Base-by-base conservation (phyloP, 768 basidiomycete genomes). In the Boletus sp. region DNA sequence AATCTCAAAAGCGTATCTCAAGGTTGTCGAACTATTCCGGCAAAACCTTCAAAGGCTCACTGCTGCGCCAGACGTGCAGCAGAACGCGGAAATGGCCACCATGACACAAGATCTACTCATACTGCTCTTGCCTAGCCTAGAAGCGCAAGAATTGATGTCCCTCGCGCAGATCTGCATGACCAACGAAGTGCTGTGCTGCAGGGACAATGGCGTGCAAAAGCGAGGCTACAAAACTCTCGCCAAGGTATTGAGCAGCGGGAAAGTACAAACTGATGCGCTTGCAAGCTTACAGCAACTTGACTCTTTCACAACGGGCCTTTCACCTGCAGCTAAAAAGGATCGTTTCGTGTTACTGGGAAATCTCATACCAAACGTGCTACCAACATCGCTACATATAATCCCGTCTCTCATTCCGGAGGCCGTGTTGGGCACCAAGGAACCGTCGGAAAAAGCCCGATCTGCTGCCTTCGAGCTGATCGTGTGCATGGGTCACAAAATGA, bases 371-470 rank as follows among this genome's bases (percentile, higher is more conserved):
- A 70, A 72, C 23, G 79, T 98, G 32, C 85, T 91, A 0, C 70
- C 85, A 1, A 80, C 83, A 6, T 79, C 84, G 19, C 72, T 98
- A 60, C 90, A 97, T 61, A 72, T 96, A 46, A 85, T 99, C 46
- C 90, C 93, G 2, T 85, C 87, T 2, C 75, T 98, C 23, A 87
- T 98, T 43, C 93, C 96, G 4, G 97, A 99, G 73, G 91, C 90
- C 14, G 90, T 98, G 9, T 75, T 99, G 27, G 93, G 91, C 2
- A 98, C 95, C 13, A 99, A 99, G 69, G 96, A 99, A 67, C 91
- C 94, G 4, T 96, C 96, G 33, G 93, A 94, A 68, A 93, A 91
- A 64, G 87, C 94, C 0, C 81, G 97, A 45, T 79, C 79, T 47
- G 92, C 88, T 5, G 94, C 95, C 1, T 99, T 96, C 67, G 92